A percentile compares a stretch with the other conserved stretches of the same genome.
phyloP scores from a whole-genome alignment of 2,329 filamentous ascomycete genomes.

The Neofusicoccum kwambonambiense region DNA sequence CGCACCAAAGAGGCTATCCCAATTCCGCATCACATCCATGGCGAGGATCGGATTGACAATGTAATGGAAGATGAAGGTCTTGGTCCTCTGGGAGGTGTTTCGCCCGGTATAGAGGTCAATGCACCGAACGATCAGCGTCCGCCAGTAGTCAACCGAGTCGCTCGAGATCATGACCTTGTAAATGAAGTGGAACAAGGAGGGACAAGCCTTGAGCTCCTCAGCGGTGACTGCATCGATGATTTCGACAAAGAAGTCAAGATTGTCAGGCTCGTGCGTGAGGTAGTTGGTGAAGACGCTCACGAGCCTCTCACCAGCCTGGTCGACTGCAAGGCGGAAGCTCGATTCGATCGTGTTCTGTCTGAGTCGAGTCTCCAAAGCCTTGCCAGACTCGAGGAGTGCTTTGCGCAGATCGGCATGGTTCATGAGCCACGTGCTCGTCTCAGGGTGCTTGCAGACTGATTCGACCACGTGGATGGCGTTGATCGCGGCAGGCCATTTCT shows the following conservation, averaged over 20 bases:
- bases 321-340: slow-evolving; percentile 75
- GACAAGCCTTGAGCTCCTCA: slow-evolving; percentile 75
- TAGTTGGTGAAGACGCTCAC: slow-evolving; percentile 83
- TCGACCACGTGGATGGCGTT: slow-evolving; percentile 86
- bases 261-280: slow-evolving; percentile 69
- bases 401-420: slow-evolving; percentile 58
- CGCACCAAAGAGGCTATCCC: slow-evolving; percentile 58
- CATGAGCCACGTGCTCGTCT: slow-evolving; percentile 65
- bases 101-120: slow-evolving; percentile 83
- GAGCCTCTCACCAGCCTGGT: slow-evolving; percentile 85
- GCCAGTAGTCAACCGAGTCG: slow-evolving; percentile 83
- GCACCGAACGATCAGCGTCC: slow-evolving; percentile 76
- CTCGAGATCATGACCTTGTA: slow-evolving; percentile 82
- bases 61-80: slow-evolving; percentile 87
- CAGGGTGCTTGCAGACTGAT: slow-evolving; percentile 68
- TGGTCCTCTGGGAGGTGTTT: slow-evolving; percentile 79
- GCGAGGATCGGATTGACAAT: slow-evolving; percentile 94
- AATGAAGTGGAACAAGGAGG: slow-evolving; percentile 76
- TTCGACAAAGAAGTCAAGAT: slow-evolving; percentile 80
- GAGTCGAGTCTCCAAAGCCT: slow-evolving; percentile 74
- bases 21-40: slow-evolving; percentile 89
- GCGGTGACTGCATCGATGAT: slow-evolving; percentile 81
- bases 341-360: slow-evolving; percentile 67
- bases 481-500: slow-evolving; percentile 74
- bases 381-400: slow-evolving; percentile 63